Base-by-base conservation (phyloP, 495 filamentous ascomycete genomes). In the Talaromyces ruber region DNA sequence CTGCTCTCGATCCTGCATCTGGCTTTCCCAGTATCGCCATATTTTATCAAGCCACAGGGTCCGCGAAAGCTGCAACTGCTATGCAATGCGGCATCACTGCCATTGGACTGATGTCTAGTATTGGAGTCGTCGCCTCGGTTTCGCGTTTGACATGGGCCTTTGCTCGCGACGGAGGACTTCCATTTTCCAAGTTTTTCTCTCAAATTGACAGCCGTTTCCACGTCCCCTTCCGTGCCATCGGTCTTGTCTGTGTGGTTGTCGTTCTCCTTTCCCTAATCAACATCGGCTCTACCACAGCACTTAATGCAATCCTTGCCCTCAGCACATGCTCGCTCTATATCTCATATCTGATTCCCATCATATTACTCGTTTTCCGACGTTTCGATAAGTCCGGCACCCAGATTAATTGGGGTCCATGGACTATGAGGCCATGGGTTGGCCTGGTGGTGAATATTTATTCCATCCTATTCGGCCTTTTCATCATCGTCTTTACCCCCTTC, bases 91-190 rank as follows among this genome's bases (percentile, higher is more conserved):
- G 56, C 6, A 70, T 70, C 6, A 70, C 68, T 39, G 24, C 62
- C 8, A 67, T 70, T 58, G 66, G 66, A 21, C 56, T 68, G 39
- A 53, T 67, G 45, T 68, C 68, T 0, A 68, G 64, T 29, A 62
- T 64, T 16, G 66, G 66, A 11, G 64, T 68, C 11, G 58, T 72
- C 3, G 82, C 84, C 4, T 78, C 81, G 5, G 76, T 79, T 14
- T 82, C 80, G 2, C 75, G 85, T 22, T 77, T 82, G 53, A 73
- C 72, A 12, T 88, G 81, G 80, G 76, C 84, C 1, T 88, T 88
- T 65, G 83, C 86, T 9, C 69, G 84, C 6, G 85, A 88, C 66
- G 69, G 77, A 14, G 85, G 83, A 11, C 70, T 88, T 0, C 86
- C 86, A 3, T 84, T 81, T 64, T 80, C 78, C 12, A 63, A 65